A percentile compares a stretch with the other conserved stretches of the same genome.
These are phyloP conservation scores for Picochlorum sp. DNA, from an alignment of 139 green algal species.

Conservation along the genomic window DNA sequence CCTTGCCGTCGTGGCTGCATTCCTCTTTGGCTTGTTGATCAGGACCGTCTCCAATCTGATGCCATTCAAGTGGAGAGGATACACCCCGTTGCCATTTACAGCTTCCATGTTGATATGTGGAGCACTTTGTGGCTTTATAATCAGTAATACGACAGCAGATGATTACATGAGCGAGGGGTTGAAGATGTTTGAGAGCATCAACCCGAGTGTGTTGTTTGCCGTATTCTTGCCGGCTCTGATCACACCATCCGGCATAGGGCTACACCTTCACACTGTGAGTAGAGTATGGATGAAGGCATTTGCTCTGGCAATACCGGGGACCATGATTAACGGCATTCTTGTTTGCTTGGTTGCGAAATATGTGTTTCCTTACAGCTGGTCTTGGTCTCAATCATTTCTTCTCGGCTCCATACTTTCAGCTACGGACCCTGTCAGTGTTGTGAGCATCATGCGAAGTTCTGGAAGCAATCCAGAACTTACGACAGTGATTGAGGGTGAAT, in stretches of 20 bases:
- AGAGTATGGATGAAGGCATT: constrained; percentile 15
- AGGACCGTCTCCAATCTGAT: constrained; percentile 1
- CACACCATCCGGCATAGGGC: constrained; percentile 29
- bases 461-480: not conserved
- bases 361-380: constrained; percentile 55
- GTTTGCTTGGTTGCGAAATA: constrained; percentile 41
- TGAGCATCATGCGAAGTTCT: constrained; percentile 41
- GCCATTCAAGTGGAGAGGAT: not conserved
- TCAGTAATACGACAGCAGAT: not conserved
- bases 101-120: constrained; percentile 6
- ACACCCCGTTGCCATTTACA: constrained; percentile 4
- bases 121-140: constrained; percentile 2
- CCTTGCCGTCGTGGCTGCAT: not conserved
- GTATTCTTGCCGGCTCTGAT: constrained; percentile 52
- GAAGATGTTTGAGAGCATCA: constrained; percentile 34
- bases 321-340: constrained; percentile 35
- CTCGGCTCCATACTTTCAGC: constrained; percentile 58
- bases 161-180: constrained; percentile 4
- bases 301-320: constrained; percentile 39
- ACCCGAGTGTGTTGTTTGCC: constrained; percentile 46
- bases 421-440: constrained; percentile 68
- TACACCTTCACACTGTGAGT: constrained; percentile 51
- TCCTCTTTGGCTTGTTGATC: not conserved
- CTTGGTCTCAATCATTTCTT: constrained; percentile 40
- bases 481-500: constrained; percentile 36